These are phyloP conservation scores for Porcisia hertigi DNA, from an alignment of 208 protist species.

Conservation along the genomic window DNA sequence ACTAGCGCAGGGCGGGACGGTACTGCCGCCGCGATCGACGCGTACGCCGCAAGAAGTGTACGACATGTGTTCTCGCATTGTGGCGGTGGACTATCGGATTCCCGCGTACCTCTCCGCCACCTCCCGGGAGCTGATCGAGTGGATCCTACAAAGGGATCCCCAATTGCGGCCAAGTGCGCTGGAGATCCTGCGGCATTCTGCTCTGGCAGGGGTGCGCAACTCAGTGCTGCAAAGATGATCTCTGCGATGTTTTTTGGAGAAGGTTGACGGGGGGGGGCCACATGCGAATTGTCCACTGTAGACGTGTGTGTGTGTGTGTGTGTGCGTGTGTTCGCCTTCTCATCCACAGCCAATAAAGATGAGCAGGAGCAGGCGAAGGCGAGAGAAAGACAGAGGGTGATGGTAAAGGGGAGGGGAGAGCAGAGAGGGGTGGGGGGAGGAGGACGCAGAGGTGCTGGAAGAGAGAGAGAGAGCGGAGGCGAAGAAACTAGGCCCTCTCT, in stretches of 20 bases:
- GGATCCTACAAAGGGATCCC: constrained; percentile 46
- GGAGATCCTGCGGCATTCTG: constrained; percentile 46
- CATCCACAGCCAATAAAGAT: no score
- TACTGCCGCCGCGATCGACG: constrained; percentile 14
- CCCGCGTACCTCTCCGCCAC: constrained; percentile 41
- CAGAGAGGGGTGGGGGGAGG: no score
- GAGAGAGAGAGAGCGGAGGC: no score
- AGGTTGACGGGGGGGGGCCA: not conserved
- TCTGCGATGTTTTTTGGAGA: not conserved
- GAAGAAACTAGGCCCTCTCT: no score
- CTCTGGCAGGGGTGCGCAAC: constrained; percentile 23
- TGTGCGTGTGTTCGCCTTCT: not conserved
- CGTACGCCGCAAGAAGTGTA: constrained; percentile 38
- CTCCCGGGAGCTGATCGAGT: constrained; percentile 42
- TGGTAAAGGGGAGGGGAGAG: no score
- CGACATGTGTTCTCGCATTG: constrained; percentile 54
- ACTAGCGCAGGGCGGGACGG: constrained; percentile 25
- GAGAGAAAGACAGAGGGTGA: no score
- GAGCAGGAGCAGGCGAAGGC: no score
- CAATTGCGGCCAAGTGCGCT: constrained; percentile 35
- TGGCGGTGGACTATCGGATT: constrained; percentile 59
- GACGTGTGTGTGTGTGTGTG: not conserved
- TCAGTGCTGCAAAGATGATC: constrained; percentile 2
- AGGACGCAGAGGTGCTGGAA: no score
- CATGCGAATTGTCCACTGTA: not conserved